These are phyloP conservation scores for Cicer pinnatifidum DNA, from an alignment of 306 rosid genomes.

Conservation along the genomic window DNA sequence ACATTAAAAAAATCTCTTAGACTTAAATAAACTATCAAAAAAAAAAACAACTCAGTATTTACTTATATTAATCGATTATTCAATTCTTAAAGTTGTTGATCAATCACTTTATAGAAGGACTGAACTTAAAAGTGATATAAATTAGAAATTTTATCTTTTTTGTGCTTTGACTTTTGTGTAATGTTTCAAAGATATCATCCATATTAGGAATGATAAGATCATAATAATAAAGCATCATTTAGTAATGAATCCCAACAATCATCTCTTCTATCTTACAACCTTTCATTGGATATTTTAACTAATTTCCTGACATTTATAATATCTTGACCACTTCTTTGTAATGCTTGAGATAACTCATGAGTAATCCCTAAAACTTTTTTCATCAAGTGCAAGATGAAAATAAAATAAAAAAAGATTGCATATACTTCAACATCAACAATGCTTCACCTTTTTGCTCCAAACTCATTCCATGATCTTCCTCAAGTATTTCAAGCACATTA, in stretches of 20 bases:
- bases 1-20: too few relatives aligned
- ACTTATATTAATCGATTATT: background rate
- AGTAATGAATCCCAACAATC: background rate
- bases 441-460: too few relatives aligned
- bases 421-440: too few relatives aligned
- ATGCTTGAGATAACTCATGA: background rate
- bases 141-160: background rate
- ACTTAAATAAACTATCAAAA: too few relatives aligned
- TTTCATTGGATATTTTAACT: background rate
- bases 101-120: background rate
- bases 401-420: too few relatives aligned
- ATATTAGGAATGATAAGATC: too few relatives aligned
- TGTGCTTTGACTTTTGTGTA: background rate
- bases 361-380: background rate
- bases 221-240: background rate
- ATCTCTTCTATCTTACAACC: background rate
- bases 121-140: background rate
- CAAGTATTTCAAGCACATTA: background rate
- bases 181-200: too few relatives aligned
- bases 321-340: background rate
- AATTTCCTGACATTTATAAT: background rate
- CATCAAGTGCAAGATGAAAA: background rate
- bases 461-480: background rate
- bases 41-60: background rate
- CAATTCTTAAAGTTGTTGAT: background rate